Base-by-base conservation (phyloP, 2,329 filamentous ascomycete genomes). In the Colletotrichum falcatum region DNA sequence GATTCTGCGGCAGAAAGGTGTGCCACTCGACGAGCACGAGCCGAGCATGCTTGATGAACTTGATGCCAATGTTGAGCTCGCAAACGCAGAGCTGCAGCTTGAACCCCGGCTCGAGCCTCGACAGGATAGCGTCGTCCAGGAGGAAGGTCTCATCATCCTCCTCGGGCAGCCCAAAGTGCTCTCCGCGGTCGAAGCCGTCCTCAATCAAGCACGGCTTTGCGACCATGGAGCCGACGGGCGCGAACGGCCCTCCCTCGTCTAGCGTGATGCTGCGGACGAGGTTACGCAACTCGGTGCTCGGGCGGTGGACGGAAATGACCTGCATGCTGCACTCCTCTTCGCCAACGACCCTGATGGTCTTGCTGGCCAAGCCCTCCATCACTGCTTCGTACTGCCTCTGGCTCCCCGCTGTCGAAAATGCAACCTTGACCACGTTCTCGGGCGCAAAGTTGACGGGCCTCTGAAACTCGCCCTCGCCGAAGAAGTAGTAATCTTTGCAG, bases 1-100 rank as follows among this genome's bases (percentile, higher is more conserved):
- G 81, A 74, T 91, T 88, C 77, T 95, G 93, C 0, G 88, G 86
- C 33, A 94, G 81, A 66, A 89, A 88, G 0, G 83, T 86, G 76
- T 92, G 89, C 76, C 92, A 93, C 0, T 86, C 87, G 3, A 89
- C 89, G 66, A 87, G 86, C 14, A 91, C 77, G 0, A 84, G 84
- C 35, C 82, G 77, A 20, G 91, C 78, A 2, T 84, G 79, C 76
- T 90, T 91, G 77, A 94, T 87, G 77, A 92, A 94, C 72, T 83
- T 84, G 30, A 93, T 70, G 2, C 89, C 91, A 30, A 91, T 88
- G 74, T 86, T 86, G 30, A 93, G 79, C 67, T 89, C 82, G 73
- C 85, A 88, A 12, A 93, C 81, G 0, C 79, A 81, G 0, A 88
- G 79, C 33, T 85, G 83, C 42, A 93, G 75, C 78, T 90, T 92